Evolutionary conservation across 306 rosid species (phyloP).

Genomic region (Fragaria iinumae): DNA sequence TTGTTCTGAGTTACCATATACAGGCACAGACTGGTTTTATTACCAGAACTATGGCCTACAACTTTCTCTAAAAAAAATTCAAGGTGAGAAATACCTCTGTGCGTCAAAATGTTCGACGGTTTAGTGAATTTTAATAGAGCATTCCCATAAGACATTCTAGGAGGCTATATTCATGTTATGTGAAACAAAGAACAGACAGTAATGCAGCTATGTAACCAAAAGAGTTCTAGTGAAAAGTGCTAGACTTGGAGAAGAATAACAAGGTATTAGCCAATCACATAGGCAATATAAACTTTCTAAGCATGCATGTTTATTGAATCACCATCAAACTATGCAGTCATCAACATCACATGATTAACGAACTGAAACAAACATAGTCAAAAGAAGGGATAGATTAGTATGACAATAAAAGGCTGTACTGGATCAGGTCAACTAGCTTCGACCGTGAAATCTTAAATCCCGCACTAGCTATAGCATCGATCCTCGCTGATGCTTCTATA

Average conservation of each 20-base stretch:
- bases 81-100: neutral
- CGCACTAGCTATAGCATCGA: conserved; percentile 96
- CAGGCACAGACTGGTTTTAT: neutral
- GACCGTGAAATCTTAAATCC: conserved; percentile 92
- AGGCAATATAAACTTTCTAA: neutral
- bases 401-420: conserved; percentile 37
- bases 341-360: neutral
- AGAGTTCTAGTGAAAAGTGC: neutral
- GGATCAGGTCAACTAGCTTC: conserved; percentile 79
- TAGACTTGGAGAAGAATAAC: neutral
- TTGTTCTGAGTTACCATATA: neutral
- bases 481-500: conserved; percentile 74
- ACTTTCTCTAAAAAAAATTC: neutral
- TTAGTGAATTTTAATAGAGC: neutral
- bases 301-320: neutral
- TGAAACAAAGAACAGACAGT: neutral
- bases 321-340: conserved; percentile 7
- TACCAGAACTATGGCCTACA: neutral
- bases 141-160: neutral
- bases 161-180: neutral
- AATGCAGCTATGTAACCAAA: neutral
- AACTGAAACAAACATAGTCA: neutral
- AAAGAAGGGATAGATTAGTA: neutral
- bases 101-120: neutral
- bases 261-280: neutral